Conservation (phyloP, 495 filamentous ascomycete genomes). For the Parathielavia appendiculata region DNA sequence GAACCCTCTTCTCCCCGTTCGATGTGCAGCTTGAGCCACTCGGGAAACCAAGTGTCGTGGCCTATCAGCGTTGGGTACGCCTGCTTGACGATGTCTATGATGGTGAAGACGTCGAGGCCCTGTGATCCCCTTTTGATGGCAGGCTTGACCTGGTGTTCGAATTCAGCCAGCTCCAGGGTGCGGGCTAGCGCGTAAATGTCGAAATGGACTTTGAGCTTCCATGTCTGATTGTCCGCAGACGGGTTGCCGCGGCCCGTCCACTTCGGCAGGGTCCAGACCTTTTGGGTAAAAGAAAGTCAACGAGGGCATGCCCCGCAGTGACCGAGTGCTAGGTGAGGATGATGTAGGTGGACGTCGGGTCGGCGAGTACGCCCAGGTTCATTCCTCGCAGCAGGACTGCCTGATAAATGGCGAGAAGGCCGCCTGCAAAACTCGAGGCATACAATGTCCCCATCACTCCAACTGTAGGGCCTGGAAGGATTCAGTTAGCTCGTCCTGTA, state of each 20-base stretch:
- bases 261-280: not conserved
- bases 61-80: constrained; percentile 11
- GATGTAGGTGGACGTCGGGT: constrained; percentile 5
- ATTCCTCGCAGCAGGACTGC: constrained; percentile 14
- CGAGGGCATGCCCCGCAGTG: constrained; percentile 28
- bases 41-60: constrained; percentile 18
- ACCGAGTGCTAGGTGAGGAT: constrained; percentile 14
- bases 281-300: constrained; percentile 29
- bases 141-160: constrained; percentile 18
- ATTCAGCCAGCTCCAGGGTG: constrained; percentile 10
- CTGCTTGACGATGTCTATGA: constrained; percentile 22
- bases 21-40: not conserved
- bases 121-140: constrained; percentile 17
- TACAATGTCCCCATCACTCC: too few species aligned
- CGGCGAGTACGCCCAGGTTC: constrained; percentile 13
- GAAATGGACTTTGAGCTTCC: constrained; percentile 11
- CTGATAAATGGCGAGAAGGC: constrained; percentile 17
- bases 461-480: constrained; percentile 25
- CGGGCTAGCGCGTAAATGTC: constrained; percentile 19
- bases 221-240: not conserved
- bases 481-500: not conserved
- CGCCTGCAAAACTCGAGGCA: constrained; percentile 18
- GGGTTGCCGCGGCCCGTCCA: not conserved
- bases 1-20: constrained; percentile 10
- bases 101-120: constrained; percentile 13